Evolutionary conservation across 1,284 basidiomycete species (phyloP).

Genomic region (Afroboletus lepidellus): DNA sequence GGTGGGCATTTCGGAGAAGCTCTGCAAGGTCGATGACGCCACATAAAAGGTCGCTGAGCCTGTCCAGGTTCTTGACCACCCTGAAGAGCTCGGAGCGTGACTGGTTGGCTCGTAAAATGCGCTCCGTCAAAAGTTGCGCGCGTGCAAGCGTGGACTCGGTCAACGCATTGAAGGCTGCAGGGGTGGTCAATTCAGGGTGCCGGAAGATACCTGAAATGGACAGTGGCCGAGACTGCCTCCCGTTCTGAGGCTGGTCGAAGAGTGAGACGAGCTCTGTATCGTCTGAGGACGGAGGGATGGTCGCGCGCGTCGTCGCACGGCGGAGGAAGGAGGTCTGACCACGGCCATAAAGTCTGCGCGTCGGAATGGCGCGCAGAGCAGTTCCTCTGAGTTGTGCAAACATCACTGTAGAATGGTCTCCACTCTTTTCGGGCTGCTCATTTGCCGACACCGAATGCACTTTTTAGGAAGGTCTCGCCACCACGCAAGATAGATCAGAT

Average conservation of each 20-base stretch:
- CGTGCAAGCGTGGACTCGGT: conserved; percentile 71
- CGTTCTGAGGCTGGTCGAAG: conserved; percentile 61
- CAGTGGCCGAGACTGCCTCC: conserved; percentile 39
- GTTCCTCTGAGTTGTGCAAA: conserved; percentile 47
- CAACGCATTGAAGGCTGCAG: conserved; percentile 60
- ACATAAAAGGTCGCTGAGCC: conserved; percentile 93
- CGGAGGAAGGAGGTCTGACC: conserved; percentile 30
- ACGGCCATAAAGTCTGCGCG: conserved; percentile 48
- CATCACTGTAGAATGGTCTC: conserved; percentile 42
- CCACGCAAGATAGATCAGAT: background rate
- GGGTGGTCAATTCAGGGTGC: conserved; percentile 60
- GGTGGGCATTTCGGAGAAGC: conserved; percentile 90
- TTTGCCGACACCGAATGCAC: background rate
- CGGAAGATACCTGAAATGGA: conserved; percentile 71
- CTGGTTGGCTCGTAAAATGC: conserved; percentile 65
- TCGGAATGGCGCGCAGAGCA: conserved; percentile 38
- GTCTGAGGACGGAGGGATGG: conserved; percentile 57
- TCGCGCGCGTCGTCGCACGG: conserved; percentile 27
- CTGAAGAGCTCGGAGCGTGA: conserved; percentile 72
- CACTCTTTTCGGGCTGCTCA: background rate
- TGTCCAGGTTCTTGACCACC: conserved; percentile 92
- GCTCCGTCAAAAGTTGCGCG: conserved; percentile 71
- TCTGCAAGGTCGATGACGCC: conserved; percentile 97
- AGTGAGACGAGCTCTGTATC: conserved; percentile 65
- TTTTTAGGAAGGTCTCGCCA: conserved; percentile 14